Conservation (phyloP, 176 grass and related monocot genomes). For the Thalia dealbata region DNA sequence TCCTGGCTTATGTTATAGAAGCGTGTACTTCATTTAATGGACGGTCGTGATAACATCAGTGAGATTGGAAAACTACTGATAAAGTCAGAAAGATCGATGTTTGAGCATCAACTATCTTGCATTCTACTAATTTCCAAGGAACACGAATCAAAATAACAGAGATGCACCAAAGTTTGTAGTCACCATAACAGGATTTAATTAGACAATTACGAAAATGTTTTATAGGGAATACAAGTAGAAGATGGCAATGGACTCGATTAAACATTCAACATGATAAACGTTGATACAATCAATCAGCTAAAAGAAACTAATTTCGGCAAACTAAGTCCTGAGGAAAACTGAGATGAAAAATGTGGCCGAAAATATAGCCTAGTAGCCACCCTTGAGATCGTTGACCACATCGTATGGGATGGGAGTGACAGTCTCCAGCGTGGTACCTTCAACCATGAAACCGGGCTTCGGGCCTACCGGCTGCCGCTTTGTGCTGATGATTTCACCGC, state of each 20-base stretch:
- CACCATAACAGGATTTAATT: no score
- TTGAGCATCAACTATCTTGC: no score
- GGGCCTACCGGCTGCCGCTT: conserved; percentile 4
- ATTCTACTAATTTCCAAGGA: no score
- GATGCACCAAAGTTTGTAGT: no score
- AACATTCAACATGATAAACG: background rate
- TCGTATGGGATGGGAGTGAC: conserved; percentile 4
- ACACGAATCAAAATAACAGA: no score
- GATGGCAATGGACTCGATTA: background rate
- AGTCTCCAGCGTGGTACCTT: conserved; percentile 1
- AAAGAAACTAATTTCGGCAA: background rate
- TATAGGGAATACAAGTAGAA: no score
- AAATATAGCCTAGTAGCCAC: conserved; percentile 8
- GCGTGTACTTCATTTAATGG: background rate
- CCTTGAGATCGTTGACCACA: conserved; percentile 13
- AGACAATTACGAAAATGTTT: no score
- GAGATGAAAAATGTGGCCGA: background rate
- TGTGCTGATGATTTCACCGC: conserved; percentile 4
- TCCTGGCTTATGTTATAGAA: background rate
- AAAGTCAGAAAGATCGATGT: no score
- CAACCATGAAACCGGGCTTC: conserved; percentile 10
- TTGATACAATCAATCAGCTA: background rate
- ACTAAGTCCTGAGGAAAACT: background rate
- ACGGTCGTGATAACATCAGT: no score
- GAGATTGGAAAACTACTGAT: no score